These are phyloP conservation scores for Phytophthora boehmeriae DNA, from an alignment of 352 stramenopile genomes.

Conservation along the genomic window DNA sequence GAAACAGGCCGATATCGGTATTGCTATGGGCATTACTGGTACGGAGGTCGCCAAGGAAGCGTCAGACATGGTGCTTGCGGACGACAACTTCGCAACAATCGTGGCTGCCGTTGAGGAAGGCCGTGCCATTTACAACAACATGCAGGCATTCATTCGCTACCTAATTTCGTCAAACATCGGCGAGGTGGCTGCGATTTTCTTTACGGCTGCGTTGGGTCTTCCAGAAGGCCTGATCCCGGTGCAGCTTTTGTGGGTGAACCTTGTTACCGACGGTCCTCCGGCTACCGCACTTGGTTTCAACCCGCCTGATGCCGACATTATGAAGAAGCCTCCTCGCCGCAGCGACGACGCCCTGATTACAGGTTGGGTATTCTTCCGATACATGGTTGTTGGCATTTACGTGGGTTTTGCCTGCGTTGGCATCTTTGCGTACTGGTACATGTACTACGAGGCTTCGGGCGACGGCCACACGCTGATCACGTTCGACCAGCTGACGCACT, in stretches of 20 bases:
- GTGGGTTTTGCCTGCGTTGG: slow-evolving; percentile 92
- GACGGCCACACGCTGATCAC: slow-evolving; percentile 92
- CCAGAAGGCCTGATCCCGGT: slow-evolving; percentile 98
- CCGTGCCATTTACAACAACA: slow-evolving; percentile 95
- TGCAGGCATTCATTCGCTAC: slow-evolving; percentile 99
- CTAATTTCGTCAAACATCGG: slow-evolving; percentile 99
- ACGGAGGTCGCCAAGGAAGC: slow-evolving; percentile 99
- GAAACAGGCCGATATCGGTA: slow-evolving; percentile 97
- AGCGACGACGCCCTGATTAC: slow-evolving; percentile 98
- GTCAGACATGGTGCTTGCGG: slow-evolving; percentile 97
- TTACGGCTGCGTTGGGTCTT: slow-evolving; percentile 95
- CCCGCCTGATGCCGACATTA: slow-evolving; percentile 97
- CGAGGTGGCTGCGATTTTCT: slow-evolving; percentile 99
- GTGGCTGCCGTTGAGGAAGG: slow-evolving; percentile 91
- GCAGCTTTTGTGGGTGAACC: slow-evolving; percentile 99
- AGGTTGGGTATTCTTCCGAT: slow-evolving; percentile 97
- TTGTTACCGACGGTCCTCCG: slow-evolving; percentile 99
- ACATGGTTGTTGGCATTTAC: slow-evolving; percentile 96
- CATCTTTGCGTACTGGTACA: slow-evolving; percentile 95
- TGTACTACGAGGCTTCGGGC: slow-evolving; percentile 91
- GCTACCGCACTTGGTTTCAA: slow-evolving; percentile 99
- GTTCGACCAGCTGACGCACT: slow-evolving; percentile 90
- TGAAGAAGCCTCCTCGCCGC: slow-evolving; percentile 95
- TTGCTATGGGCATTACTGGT: slow-evolving; percentile 99
- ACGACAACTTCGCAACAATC: slow-evolving; percentile 99